These are phyloP conservation scores for Lasiosphaeria miniovina DNA, from an alignment of 495 filamentous ascomycete genomes.

Conservation along the genomic window DNA sequence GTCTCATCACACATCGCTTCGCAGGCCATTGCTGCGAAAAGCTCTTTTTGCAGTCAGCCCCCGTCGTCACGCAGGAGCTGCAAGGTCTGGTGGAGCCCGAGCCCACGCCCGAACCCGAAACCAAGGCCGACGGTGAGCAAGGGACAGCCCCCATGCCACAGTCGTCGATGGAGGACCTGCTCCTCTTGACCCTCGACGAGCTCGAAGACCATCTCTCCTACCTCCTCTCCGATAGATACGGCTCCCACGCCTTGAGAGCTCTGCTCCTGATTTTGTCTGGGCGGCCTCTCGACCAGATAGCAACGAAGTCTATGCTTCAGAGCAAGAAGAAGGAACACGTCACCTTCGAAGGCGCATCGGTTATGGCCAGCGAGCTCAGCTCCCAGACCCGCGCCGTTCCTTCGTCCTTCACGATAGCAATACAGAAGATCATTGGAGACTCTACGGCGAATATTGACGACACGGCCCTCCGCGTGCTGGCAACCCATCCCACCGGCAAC, in stretches of 20 bases:
- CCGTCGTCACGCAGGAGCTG: constrained; percentile 70
- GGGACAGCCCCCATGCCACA: constrained; percentile 21
- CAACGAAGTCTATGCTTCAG: constrained; percentile 67
- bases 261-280: constrained; percentile 84
- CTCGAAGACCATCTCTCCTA: constrained; percentile 79
- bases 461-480: constrained; percentile 71
- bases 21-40: constrained; percentile 96
- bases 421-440: constrained; percentile 75
- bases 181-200: constrained; percentile 77
- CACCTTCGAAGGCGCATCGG: constrained; percentile 43
- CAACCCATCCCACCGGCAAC: constrained; percentile 84
- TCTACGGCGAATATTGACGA: constrained; percentile 67
- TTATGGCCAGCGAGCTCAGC: constrained; percentile 27
- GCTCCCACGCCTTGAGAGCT: constrained; percentile 84
- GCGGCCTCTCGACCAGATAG: constrained; percentile 62
- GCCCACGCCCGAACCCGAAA: constrained; percentile 27
- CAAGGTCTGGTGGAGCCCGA: constrained; percentile 35
- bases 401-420: constrained; percentile 66
- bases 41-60: constrained; percentile 78
- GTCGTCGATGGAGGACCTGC: constrained; percentile 76
- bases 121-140: constrained; percentile 41
- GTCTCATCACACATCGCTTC: constrained; percentile 89
- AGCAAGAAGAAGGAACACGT: constrained; percentile 89
- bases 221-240: constrained; percentile 81
- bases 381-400: constrained; percentile 62